A percentile compares a stretch with the other conserved stretches of the same genome.
Evolutionary conservation across 1,284 basidiomycete genomes (phyloP).

Genomic region (Sanghuangporus sanghuang): DNA sequence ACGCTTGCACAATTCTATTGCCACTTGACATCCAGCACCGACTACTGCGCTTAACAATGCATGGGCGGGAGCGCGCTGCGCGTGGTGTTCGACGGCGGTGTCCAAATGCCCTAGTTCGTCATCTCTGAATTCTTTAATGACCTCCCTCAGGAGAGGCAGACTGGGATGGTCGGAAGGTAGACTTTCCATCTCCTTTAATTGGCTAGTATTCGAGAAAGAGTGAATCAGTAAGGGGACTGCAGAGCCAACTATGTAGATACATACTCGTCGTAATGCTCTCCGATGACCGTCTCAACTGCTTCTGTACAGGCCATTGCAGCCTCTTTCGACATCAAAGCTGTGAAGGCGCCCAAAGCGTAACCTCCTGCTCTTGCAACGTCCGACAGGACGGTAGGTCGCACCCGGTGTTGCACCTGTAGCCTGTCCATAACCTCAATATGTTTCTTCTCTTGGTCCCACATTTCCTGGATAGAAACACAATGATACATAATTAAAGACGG

Average conservation of each 20-base stretch:
- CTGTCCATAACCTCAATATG: slow-evolving; percentile 85
- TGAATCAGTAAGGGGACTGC: neutral
- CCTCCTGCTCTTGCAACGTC: slow-evolving; percentile 85
- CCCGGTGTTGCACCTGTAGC: slow-evolving; percentile 76
- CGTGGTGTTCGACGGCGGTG: slow-evolving; percentile 85
- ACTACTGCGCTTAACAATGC: slow-evolving; percentile 84
- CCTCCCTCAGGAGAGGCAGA: slow-evolving; percentile 66
- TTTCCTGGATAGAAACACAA: slow-evolving; percentile 50
- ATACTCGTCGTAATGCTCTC: slow-evolving; percentile 97
- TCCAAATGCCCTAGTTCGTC: slow-evolving; percentile 95
- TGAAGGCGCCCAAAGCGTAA: slow-evolving; percentile 79
- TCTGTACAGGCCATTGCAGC: slow-evolving; percentile 99
- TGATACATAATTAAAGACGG: neutral
- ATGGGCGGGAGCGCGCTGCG: slow-evolving; percentile 90
- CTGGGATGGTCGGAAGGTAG: slow-evolving; percentile 70
- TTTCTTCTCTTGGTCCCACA: slow-evolving; percentile 97
- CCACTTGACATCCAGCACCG: slow-evolving; percentile 82
- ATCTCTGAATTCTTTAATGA: slow-evolving; percentile 86
- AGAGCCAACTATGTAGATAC: slow-evolving; percentile 29
- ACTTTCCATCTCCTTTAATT: slow-evolving; percentile 64
- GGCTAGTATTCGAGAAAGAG: slow-evolving; percentile 39
- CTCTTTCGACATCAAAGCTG: slow-evolving; percentile 86
- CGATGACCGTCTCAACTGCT: slow-evolving; percentile 96
- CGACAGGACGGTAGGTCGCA: slow-evolving; percentile 80
- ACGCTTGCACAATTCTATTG: slow-evolving; percentile 85